A percentile compares a stretch with the other conserved stretches of the same genome.
phyloP scores from a whole-genome alignment of 352 stramenopile species.

The Phytophthora sp. region DNA sequence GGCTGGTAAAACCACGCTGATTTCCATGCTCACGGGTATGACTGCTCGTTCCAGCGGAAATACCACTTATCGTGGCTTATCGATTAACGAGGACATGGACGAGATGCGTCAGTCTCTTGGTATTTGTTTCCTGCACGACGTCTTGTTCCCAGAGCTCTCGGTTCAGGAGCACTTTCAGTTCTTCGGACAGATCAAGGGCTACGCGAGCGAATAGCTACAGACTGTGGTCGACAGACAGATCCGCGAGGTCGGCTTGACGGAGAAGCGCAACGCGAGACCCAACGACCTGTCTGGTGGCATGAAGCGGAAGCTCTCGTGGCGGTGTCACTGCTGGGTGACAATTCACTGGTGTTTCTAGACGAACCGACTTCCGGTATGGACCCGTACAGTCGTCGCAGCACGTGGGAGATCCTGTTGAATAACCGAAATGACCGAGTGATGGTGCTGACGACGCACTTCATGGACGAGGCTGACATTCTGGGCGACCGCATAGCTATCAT shows the following conservation, averaged over 20 bases:
- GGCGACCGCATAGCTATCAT: slow-evolving; percentile 85
- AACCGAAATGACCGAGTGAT: slow-evolving; percentile 69
- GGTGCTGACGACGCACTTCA: slow-evolving; percentile 94
- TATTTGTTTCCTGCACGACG: slow-evolving; percentile 85
- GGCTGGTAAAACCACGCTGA: slow-evolving; percentile 79
- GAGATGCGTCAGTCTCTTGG: slow-evolving; percentile 68
- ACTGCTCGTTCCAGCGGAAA: slow-evolving; percentile 53
- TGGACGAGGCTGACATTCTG: slow-evolving; percentile 90
- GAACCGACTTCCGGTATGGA: slow-evolving; percentile 96
- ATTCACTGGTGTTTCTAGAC: slow-evolving; percentile 84
- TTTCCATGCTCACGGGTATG: slow-evolving; percentile 81
- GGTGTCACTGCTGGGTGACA: slow-evolving; percentile 85
- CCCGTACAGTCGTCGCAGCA: slow-evolving; percentile 92
- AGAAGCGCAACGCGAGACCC: slow-evolving; percentile 52
- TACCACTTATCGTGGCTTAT: slow-evolving; percentile 66
- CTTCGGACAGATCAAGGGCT: slow-evolving; percentile 66
- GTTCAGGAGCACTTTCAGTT: slow-evolving; percentile 72
- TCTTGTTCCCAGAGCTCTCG: slow-evolving; percentile 72
- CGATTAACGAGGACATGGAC: slow-evolving; percentile 74
- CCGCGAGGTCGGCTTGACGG: slow-evolving; percentile 58
- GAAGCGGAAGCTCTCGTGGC: slow-evolving; percentile 91
- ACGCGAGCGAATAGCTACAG: slow-evolving; percentile 37
- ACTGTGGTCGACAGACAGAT: slow-evolving; percentile 45
- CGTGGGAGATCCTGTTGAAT: slow-evolving; percentile 85
- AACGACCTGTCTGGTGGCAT: slow-evolving; percentile 85